Conservation (phyloP, 2,329 filamentous ascomycete species). For the Camptophora hylomeconis region DNA sequence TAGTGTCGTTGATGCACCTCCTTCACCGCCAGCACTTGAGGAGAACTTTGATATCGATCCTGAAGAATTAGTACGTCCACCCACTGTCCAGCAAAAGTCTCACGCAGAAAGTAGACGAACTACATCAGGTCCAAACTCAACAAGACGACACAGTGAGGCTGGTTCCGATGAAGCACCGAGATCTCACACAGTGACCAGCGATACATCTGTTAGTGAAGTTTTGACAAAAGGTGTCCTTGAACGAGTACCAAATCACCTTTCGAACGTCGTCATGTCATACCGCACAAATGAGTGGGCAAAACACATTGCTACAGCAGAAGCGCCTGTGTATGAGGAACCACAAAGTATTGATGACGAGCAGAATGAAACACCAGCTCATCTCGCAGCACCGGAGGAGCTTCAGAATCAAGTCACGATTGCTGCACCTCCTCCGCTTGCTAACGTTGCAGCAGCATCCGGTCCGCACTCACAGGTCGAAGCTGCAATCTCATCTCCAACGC, state of each 20-base stretch:
- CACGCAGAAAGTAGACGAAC: conserved; percentile 1
- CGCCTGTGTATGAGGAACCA: conserved; percentile 52
- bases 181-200: conserved; percentile 1
- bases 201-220: conserved; percentile 15
- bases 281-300: conserved; percentile 96
- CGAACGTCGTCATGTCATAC: conserved; percentile 67
- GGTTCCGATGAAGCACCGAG: background rate
- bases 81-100: background rate
- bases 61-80: conserved; percentile 3
- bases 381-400: conserved; percentile 5
- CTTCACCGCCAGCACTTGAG: conserved; percentile 4
- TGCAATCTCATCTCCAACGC: too few species aligned
- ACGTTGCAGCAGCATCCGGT: conserved; percentile 7
- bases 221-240: conserved; percentile 31
- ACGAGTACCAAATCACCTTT: conserved; percentile 56
- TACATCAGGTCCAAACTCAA: background rate
- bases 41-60: conserved; percentile 5
- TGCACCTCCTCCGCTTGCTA: conserved; percentile 3
- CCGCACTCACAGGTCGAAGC: conserved; percentile 7
- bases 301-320: conserved; percentile 65
- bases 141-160: conserved; percentile 1
- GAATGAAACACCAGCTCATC: conserved; percentile 9
- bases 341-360: conserved; percentile 31
- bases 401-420: conserved; percentile 1
- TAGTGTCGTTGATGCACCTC: too few species aligned